Percentiles rank a stretch among this genome's conserved stretches.
These are phyloP conservation scores for Boletus rubescentipes DNA, from an alignment of 768 basidiomycete genomes.

Conservation along the genomic window DNA sequence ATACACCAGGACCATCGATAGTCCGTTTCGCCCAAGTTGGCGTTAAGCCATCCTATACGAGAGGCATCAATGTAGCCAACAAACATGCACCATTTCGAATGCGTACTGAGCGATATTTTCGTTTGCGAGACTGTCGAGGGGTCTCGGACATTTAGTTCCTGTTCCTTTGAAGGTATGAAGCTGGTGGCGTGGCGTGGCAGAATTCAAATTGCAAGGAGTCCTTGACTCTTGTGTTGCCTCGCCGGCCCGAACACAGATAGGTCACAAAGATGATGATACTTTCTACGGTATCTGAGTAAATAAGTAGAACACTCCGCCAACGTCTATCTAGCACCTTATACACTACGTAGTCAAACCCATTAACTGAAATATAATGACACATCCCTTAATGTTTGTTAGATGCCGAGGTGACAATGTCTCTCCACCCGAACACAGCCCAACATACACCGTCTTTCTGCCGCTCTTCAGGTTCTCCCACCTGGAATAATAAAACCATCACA, in stretches of 20 bases:
- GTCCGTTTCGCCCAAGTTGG: constrained; percentile 62
- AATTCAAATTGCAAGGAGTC: neutral
- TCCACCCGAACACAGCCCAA: neutral
- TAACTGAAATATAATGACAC: constrained; percentile 30
- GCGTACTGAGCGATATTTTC: constrained; percentile 53
- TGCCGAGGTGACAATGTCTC: constrained; percentile 1
- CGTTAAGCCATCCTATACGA: constrained; percentile 55
- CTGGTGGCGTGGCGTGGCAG: neutral
- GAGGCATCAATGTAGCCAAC: constrained; percentile 1
- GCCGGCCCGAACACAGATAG: neutral
- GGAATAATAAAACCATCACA: neutral
- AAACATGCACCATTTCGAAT: neutral
- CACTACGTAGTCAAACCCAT: constrained; percentile 12
- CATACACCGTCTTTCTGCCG: neutral
- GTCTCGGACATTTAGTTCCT: constrained; percentile 20
- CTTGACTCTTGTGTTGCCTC: neutral
- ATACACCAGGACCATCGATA: constrained; percentile 81
- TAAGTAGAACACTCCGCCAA: constrained; percentile 1
- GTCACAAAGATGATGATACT: neutral
- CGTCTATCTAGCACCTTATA: constrained; percentile 6
- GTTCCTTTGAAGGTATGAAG: neutral
- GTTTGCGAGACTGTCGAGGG: constrained; percentile 35
- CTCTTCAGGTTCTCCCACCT: neutral
- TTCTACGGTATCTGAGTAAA: constrained; percentile 23
- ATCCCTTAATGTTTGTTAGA: constrained; percentile 1